These are phyloP conservation scores for Aspergillus arachidicola DNA, from an alignment of 2,329 filamentous ascomycete species.

Conservation along the genomic window DNA sequence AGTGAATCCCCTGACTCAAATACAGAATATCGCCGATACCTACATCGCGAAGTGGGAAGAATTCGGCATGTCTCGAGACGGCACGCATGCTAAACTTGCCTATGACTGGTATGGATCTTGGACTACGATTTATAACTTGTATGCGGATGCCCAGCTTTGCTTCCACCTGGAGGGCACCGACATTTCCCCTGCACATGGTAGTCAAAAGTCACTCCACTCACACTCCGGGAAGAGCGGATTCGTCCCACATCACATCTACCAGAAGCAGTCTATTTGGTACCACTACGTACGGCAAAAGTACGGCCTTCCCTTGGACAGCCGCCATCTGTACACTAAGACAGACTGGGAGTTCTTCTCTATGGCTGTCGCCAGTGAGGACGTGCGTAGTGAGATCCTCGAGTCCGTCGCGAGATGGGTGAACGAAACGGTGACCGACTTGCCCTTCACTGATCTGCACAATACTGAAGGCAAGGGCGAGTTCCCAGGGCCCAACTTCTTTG, in stretches of 20 bases:
- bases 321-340: slow-evolving; percentile 83
- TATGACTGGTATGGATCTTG: slow-evolving; percentile 81
- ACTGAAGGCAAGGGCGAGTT: slow-evolving; percentile 77
- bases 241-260: slow-evolving; percentile 75
- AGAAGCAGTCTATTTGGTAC: slow-evolving; percentile 81
- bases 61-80: slow-evolving; percentile 69
- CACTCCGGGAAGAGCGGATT: slow-evolving; percentile 53
- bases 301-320: slow-evolving; percentile 77
- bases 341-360: slow-evolving; percentile 93
- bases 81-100: slow-evolving; percentile 73
- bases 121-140: slow-evolving; percentile 85
- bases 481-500: slow-evolving; percentile 75
- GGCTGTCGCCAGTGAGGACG: slow-evolving; percentile 70
- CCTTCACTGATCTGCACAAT: slow-evolving; percentile 80
- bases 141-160: slow-evolving; percentile 76
- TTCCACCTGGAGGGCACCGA: slow-evolving; percentile 66
- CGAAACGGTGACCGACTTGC: slow-evolving; percentile 74
- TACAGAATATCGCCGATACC: slow-evolving; percentile 58
- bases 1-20: slow-evolving; percentile 2
- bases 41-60: slow-evolving; percentile 75
- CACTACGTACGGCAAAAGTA: slow-evolving; percentile 76
- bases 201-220: slow-evolving; percentile 33
- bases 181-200: slow-evolving; percentile 11
- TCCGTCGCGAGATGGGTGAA: slow-evolving; percentile 80
- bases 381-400: slow-evolving; percentile 71